Percentiles rank a stretch among this genome's conserved stretches.
phyloP scores from a whole-genome alignment of 1,284 basidiomycete genomes.

The Trametes pubescens region DNA sequence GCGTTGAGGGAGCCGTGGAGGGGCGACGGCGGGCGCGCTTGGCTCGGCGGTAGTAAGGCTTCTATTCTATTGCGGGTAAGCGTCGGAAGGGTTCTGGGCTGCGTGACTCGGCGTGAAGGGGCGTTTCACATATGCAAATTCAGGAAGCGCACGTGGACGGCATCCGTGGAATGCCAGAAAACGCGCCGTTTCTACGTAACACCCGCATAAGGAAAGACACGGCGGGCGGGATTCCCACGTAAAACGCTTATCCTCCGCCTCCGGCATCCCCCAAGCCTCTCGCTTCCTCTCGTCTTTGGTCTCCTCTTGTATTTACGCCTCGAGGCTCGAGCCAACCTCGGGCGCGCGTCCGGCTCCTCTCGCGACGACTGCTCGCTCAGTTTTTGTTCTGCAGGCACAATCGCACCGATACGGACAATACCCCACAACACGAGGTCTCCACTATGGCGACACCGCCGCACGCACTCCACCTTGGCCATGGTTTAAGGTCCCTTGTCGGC shows the following conservation, averaged over 20 bases:
- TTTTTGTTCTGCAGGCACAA: not conserved
- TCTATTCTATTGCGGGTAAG: conserved; percentile 39
- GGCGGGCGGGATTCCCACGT: conserved; percentile 20
- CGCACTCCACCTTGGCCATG: conserved; percentile 8
- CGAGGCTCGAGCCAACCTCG: too few relatives aligned
- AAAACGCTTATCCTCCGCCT: conserved; percentile 16
- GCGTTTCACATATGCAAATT: conserved; percentile 32
- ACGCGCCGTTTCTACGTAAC: conserved; percentile 30
- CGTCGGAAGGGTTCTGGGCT: conserved; percentile 36
- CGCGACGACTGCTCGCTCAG: not conserved
- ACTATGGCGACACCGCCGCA: conserved; percentile 13
- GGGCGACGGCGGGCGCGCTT: conserved; percentile 11
- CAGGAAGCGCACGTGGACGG: conserved; percentile 21
- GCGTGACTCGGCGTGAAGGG: conserved; percentile 33
- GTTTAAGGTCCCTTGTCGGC: conserved; percentile 5
- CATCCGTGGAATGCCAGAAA: conserved; percentile 16
- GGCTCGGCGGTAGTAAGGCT: conserved; percentile 33
- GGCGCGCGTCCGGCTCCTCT: not conserved
- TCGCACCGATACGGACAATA: not conserved
- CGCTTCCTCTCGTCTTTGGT: not conserved
- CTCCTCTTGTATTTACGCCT: not conserved
- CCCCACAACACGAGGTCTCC: conserved; percentile 12
- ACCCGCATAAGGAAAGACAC: conserved; percentile 15
- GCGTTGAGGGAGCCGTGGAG: conserved; percentile 8
- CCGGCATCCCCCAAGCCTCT: not conserved